Conservation (phyloP, 345 rosid species). For the Turnera subulata region DNA sequence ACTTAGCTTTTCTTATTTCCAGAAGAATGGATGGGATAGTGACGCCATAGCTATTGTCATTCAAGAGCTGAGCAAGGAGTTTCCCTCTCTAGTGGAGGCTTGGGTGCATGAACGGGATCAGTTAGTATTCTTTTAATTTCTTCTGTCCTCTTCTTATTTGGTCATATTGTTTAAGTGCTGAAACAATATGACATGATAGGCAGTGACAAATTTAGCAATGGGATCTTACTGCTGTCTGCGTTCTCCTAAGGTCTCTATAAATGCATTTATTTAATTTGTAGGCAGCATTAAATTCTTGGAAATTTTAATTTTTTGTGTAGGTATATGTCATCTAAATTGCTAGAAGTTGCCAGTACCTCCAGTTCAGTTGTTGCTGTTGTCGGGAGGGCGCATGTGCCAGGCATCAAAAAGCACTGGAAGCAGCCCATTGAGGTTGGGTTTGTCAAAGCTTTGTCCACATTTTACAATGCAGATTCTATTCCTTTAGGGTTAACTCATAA, state of each 20-base stretch:
- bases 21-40: conserved; percentile 91
- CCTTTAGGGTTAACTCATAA: background rate
- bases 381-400: conserved; percentile 88
- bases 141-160: no score
- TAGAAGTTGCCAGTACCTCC: conserved; percentile 64
- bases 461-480: no score
- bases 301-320: conserved; percentile 43
- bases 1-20: conserved; percentile 21
- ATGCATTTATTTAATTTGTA: no score
- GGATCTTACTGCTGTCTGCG: no score
- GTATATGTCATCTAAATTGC: conserved; percentile 83
- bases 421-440: conserved; percentile 61
- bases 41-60: conserved; percentile 95
- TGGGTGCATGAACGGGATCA: conserved; percentile 95
- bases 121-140: conserved; percentile 56
- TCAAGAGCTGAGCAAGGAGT: conserved; percentile 97
- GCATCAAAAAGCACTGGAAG: conserved; percentile 84
- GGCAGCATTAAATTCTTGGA: no score
- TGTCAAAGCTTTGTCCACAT: no score
- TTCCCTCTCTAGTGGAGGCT: conserved; percentile 90
- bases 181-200: no score
- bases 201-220: no score
- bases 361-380: conserved; percentile 87
- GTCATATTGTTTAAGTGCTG: no score
- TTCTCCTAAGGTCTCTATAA: no score